Base-by-base conservation (phyloP, 176 grass and related monocot genomes). In the Oryza australiensis region DNA sequence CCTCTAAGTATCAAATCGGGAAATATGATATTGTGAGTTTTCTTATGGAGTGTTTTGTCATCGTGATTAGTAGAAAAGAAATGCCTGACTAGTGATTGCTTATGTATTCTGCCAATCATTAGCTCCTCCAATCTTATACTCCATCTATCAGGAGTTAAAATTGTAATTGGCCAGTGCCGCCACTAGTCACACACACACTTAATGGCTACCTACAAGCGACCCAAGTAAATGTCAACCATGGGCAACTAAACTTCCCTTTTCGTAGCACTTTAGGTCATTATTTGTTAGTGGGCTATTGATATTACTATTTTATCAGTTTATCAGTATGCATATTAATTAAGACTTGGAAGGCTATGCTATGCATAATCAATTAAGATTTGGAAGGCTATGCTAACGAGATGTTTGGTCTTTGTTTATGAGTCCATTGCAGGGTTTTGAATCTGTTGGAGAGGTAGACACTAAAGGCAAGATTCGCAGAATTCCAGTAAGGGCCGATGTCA, bases 401-500 rank as follows among this genome's bases (percentile, higher is more conserved):
- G 7, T 46, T 85, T 86, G 49, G 9, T 46, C 5, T 89, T 45
- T 86, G 12, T 24, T 38, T 20, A 38, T 77, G 80, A 80, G 69
- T 87, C 10, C 33, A 68, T 81, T 69, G 48, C 76, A 97, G 94
- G 91, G 87, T 83, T 97, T 90, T 77, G 41, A 88, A 48, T 84
- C 86, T 83, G 30, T 97, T 78, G 94, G 94, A 90, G 89, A 86
- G 88, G 94, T 97, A n/a, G 85, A 90, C 41, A 82, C 85, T 51
- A 97, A 86, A 86, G 94, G 94, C 41, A 97, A 92, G 80, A 40
- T 73, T 70, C n/a, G 83, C 24, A 92, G 30, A 67, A 82, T 97
- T 79, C 90, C 89, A 84, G 73, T 97, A 84, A 94, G 89, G 85
- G 89, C 91, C 76, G 85, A 92, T 73, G 87, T 97, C 85, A 97